Evolutionary conservation across 2,329 filamentous ascomycete species (phyloP).

Genomic region (Fusarium sp.): DNA sequence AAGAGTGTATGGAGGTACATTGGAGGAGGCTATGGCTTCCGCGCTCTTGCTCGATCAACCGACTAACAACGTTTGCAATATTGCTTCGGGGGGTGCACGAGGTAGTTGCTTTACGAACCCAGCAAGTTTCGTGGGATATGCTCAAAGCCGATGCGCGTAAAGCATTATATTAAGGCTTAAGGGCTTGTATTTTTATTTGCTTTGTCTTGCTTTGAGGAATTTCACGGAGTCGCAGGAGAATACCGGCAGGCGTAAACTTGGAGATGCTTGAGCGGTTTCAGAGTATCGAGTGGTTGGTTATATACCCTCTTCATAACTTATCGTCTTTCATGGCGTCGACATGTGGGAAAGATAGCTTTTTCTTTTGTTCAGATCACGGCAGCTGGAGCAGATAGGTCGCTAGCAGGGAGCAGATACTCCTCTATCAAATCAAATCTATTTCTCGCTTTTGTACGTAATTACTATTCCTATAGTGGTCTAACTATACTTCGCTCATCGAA

Average conservation of each 20-base stretch:
- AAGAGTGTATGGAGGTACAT: slow-evolving; percentile 53
- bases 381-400: slow-evolving; percentile 12
- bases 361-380: slow-evolving; percentile 5
- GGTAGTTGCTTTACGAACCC: not conserved
- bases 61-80: slow-evolving; percentile 7
- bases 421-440: slow-evolving; percentile 33
- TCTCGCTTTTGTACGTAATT: slow-evolving; percentile 6
- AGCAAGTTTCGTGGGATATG: slow-evolving; percentile 25
- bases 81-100: slow-evolving; percentile 2
- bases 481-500: slow-evolving; percentile 82
- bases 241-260: not conserved
- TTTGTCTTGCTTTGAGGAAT: not conserved
- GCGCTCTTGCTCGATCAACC: slow-evolving; percentile 6
- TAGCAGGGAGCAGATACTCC: slow-evolving; percentile 16
- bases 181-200: slow-evolving; percentile 1
- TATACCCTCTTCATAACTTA: not conserved
- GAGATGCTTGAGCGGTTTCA: not conserved
- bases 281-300: slow-evolving; percentile 4
- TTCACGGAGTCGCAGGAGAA: not conserved
- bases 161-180: not conserved
- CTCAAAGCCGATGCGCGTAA: slow-evolving; percentile 13
- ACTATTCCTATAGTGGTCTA: slow-evolving; percentile 61
- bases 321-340: not conserved
- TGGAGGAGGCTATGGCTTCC: slow-evolving; percentile 38
- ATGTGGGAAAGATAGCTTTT: not conserved